phyloP scores from a whole-genome alignment of 2,329 filamentous ascomycete genomes.

The Ophiocordyceps camponoti-rufipedis region DNA sequence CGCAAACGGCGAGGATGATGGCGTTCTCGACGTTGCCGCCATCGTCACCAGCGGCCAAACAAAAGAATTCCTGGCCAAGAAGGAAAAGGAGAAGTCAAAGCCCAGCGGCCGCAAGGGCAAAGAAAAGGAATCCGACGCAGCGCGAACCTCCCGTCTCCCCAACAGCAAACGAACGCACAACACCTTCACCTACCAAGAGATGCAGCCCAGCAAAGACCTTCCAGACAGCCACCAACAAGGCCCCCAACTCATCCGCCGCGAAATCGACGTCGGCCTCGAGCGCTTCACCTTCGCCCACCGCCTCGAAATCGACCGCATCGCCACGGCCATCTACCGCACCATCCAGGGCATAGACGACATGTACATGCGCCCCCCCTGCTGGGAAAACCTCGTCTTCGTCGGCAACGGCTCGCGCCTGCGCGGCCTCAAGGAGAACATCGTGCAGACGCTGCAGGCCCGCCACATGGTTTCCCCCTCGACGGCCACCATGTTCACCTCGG shows the following conservation, averaged over 20 bases:
- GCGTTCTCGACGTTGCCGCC: constrained; percentile 66
- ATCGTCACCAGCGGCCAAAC: constrained; percentile 72
- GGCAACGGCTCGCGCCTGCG: constrained; percentile 60
- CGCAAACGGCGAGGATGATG: constrained; percentile 17
- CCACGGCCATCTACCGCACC: constrained; percentile 65
- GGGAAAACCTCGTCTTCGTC: constrained; percentile 83
- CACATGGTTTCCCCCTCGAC: constrained; percentile 85
- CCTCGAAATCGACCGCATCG: constrained; percentile 64
- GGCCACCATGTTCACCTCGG: constrained; percentile 91
- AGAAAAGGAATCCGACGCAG: constrained; percentile 34
- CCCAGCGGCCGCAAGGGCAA: constrained; percentile 28
- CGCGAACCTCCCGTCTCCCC: constrained; percentile 41
- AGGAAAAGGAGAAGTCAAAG: constrained; percentile 61
- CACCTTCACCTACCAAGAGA: constrained; percentile 57
- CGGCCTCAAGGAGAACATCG: constrained; percentile 78
- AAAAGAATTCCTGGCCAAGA: constrained; percentile 65
- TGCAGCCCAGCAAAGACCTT: constrained; percentile 7
- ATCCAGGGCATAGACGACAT: constrained; percentile 71
- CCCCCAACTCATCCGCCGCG: constrained; percentile 39
- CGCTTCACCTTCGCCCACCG: constrained; percentile 53
- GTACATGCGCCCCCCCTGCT: constrained; percentile 68
- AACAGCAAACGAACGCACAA: constrained; percentile 55
- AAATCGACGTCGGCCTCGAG: constrained; percentile 63
- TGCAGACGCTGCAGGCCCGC: constrained; percentile 60
- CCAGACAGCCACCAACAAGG: not conserved